These are phyloP conservation scores for Diospyros lotus DNA, from an alignment of 148 eudicot genomes.

Conservation along the genomic window DNA sequence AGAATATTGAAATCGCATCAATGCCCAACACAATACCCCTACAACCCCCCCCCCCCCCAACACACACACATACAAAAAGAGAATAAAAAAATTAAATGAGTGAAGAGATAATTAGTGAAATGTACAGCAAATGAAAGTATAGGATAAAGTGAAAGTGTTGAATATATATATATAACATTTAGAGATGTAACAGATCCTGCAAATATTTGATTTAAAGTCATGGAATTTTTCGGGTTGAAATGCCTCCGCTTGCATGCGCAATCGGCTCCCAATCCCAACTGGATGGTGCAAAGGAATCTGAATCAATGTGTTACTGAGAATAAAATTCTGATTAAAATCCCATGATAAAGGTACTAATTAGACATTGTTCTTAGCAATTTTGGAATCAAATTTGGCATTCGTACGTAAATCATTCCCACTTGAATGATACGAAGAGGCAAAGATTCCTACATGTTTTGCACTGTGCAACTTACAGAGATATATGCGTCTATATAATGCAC, in stretches of 20 bases:
- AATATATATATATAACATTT: background rate
- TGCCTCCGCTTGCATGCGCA: conserved; percentile 9
- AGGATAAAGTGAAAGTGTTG: too few species aligned
- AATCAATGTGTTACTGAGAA: conserved; percentile 4
- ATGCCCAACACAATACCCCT: background rate
- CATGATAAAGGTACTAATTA: background rate
- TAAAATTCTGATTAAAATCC: conserved; percentile 11
- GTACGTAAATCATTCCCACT: background rate
- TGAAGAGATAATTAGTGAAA: background rate
- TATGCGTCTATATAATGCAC: too few species aligned
- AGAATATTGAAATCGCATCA: background rate
- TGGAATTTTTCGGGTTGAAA: conserved; percentile 3
- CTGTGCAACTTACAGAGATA: too few species aligned
- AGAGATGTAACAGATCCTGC: background rate
- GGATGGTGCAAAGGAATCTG: conserved; percentile 15
- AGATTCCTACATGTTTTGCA: too few species aligned
- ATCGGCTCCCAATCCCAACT: conserved; percentile 12
- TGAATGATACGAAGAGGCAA: background rate
- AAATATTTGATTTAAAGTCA: background rate
- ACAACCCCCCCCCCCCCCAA: too few species aligned
- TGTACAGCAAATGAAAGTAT: background rate
- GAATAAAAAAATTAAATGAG: background rate
- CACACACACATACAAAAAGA: too few species aligned
- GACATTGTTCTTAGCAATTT: too few species aligned
- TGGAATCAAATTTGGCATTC: background rate